Conservation (phyloP, 495 filamentous ascomycete species). For the Patellaria atrata region DNA sequence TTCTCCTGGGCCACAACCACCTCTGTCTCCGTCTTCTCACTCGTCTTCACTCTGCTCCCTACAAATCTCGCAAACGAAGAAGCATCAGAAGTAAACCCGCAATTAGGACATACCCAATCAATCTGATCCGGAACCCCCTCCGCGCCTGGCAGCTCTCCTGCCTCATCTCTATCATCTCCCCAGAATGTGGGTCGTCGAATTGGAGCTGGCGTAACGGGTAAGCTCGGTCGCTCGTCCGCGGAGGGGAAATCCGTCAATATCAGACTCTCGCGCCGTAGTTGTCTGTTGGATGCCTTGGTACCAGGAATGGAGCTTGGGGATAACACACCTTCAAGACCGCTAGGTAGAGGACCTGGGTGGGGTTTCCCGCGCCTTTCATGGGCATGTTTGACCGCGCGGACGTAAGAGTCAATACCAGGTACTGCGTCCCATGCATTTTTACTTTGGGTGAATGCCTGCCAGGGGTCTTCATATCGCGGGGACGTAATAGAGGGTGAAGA, state of each 20-base stretch:
- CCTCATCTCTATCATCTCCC: conserved; percentile 37
- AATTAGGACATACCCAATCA: conserved; percentile 75
- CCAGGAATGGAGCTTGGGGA: conserved; percentile 6
- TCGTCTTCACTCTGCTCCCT: too few species aligned
- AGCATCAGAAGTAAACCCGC: conserved; percentile 21
- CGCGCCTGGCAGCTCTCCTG: conserved; percentile 50
- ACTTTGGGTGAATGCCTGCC: conserved; percentile 43
- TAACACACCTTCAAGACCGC: conserved; percentile 8
- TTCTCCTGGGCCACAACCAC: too few species aligned
- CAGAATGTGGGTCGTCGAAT: conserved; percentile 42
- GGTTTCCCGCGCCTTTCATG: conserved; percentile 39
- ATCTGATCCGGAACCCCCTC: conserved; percentile 70
- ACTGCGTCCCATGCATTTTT: conserved; percentile 83
- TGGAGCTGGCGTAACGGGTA: conserved; percentile 83
- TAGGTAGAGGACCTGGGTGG: conserved; percentile 39
- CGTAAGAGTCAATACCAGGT: conserved; percentile 67
- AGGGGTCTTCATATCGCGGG: conserved; percentile 38
- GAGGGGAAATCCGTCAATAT: conserved; percentile 77
- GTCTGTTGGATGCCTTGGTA: conserved; percentile 2
- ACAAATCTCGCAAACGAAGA: conserved; percentile 10
- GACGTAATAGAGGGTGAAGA: conserved; percentile 4
- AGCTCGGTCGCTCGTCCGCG: conserved; percentile 66
- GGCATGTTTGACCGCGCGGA: conserved; percentile 51
- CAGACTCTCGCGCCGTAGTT: conserved; percentile 36
- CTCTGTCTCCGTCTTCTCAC: too few species aligned